A percentile compares a stretch with the other conserved stretches of the same genome.
phyloP scores from a whole-genome alignment of 2,329 filamentous ascomycete species.

The Leptographium galeiforme region DNA sequence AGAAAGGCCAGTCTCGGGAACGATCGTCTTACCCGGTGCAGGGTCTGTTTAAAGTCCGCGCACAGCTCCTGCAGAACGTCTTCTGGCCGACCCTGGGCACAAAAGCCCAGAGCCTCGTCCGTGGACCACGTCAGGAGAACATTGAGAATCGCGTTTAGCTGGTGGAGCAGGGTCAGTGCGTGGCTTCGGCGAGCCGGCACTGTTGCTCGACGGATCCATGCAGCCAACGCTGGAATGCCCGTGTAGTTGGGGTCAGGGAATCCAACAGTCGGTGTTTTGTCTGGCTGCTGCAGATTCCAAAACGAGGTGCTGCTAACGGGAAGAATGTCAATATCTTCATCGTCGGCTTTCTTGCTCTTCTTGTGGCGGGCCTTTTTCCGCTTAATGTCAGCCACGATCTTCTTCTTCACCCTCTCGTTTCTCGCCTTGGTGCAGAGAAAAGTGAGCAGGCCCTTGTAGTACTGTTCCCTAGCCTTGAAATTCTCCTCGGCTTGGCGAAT shows the following conservation, averaged over 20 bases:
- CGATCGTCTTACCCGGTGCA: not conserved
- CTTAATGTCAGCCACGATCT: not conserved
- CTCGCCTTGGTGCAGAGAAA: not conserved
- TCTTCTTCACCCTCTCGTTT: not conserved
- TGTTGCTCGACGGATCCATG: constrained; percentile 4
- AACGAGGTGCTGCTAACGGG: constrained; percentile 5
- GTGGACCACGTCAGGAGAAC: not conserved
- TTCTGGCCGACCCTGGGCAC: no score
- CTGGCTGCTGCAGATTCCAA: not conserved
- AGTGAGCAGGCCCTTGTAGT: not conserved
- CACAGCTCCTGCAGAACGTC: not conserved
- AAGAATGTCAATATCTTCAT: not conserved
- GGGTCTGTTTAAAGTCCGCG: not conserved
- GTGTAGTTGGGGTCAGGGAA: not conserved
- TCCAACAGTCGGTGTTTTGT: not conserved
- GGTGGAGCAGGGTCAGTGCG: constrained; percentile 1
- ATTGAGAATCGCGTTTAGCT: not conserved
- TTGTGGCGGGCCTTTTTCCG: not conserved
- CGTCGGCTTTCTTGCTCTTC: no score
- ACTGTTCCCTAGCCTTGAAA: not conserved
- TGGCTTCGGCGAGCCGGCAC: constrained; percentile 2
- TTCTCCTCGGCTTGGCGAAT: not conserved
- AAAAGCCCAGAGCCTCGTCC: not conserved
- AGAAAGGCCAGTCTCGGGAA: not conserved
- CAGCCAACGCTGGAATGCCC: constrained; percentile 3